Base-by-base conservation (phyloP, 2,329 filamentous ascomycete species). In the Colletotrichum neosansevieriae region DNA sequence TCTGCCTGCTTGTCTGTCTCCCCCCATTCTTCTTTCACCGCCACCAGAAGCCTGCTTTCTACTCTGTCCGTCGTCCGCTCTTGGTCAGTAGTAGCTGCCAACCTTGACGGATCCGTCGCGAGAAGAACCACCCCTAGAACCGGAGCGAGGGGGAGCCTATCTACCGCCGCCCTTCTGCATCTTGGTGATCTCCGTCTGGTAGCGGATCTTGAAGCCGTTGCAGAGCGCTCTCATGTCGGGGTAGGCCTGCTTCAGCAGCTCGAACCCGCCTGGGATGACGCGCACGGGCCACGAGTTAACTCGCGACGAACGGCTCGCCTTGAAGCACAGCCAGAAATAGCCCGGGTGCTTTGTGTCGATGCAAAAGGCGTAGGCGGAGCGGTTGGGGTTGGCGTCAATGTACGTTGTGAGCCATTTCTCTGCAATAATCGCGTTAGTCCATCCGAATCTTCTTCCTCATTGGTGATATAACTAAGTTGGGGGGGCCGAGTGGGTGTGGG, bases 331-430 rank as follows among this genome's bases (percentile, higher is more conserved):
- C 83, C 90, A 92, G 82, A 99, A 99, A 83, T 97, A 97, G 38
- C 96, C 96, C 0, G 96, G 93, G 77, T 95, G 92, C 79, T 94
- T 94, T 38, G 91, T 87, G 77, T 98, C 94, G 77, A 97, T 91
- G 85, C 95, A 98, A 85, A 99, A 98, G 51, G 93, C 92, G 79
- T 99, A 99, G 73, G 94, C 92, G 70, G 93, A 97, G 71, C 94
- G 93, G 77, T 91, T 94, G 11, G 96, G 95, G 79, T 99, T 98
- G 78, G 96, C 96, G 78, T 96, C 92, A 75, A 95, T 96, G 82
- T 98, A 99, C 11, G 94, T 97, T 36, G 92, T 93, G 73, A 99
- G 87, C 95, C 96, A 99, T 87, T 92, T 91, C 80, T 98, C 95
- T 97, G 78, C 70, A 44, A 5, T 4, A 13, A 40, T 13, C 11